These are phyloP conservation scores for Symmetrospora coprosmae DNA, from an alignment of 768 basidiomycete species.

Conservation along the genomic window DNA sequence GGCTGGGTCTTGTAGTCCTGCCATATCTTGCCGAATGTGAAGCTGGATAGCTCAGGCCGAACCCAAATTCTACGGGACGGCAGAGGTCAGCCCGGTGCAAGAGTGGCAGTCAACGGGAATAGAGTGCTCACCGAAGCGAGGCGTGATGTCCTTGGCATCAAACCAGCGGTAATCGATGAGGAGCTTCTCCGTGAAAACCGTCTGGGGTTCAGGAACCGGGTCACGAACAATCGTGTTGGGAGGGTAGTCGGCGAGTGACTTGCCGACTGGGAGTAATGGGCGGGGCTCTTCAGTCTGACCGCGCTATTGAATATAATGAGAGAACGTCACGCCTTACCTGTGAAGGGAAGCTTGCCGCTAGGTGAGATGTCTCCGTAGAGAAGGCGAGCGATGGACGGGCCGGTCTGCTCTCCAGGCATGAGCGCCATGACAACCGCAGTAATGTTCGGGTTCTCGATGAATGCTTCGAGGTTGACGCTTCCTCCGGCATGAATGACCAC, in stretches of 20 bases:
- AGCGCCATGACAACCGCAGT: neutral
- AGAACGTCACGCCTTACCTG: too few relatives aligned
- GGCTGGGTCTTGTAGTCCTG: constrained; percentile 26
- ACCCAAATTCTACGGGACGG: constrained; percentile 39
- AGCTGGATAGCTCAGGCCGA: constrained; percentile 29
- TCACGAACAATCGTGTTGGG: constrained; percentile 23
- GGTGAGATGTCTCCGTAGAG: constrained; percentile 52
- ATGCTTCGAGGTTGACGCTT: neutral
- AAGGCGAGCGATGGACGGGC: constrained; percentile 37
- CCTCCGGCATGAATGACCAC: constrained; percentile 14
- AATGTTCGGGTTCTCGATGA: constrained; percentile 34
- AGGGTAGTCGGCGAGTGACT: constrained; percentile 36
- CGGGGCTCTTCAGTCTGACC: too few relatives aligned
- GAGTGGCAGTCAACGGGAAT: too few relatives aligned
- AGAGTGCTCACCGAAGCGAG: too few relatives aligned
- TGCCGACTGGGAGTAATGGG: too few relatives aligned
- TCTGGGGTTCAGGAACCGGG: constrained; percentile 30
- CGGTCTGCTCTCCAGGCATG: constrained; percentile 24
- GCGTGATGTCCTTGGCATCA: constrained; percentile 34
- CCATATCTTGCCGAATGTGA: constrained; percentile 1
- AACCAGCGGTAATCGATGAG: constrained; percentile 36
- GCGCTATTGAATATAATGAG: too few relatives aligned
- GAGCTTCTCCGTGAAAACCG: constrained; percentile 34
- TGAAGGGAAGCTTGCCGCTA: constrained; percentile 44
- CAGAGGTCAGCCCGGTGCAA: too few relatives aligned